phyloP scores from a whole-genome alignment of 495 filamentous ascomycete genomes.

The Melanomma pulvis-pyrius region DNA sequence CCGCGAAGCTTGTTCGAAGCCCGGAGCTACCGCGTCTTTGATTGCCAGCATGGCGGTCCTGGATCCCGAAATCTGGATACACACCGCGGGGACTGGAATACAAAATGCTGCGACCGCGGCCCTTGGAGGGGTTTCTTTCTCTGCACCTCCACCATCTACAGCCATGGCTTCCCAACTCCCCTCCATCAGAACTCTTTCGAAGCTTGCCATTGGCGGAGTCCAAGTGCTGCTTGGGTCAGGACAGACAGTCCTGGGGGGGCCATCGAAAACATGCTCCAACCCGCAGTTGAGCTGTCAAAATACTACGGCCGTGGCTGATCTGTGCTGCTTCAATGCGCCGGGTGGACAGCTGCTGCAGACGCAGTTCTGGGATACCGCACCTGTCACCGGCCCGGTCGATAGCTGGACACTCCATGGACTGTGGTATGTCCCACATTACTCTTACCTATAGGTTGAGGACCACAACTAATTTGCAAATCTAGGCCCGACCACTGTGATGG shows the following conservation, averaged over 20 bases:
- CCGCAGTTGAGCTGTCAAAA: constrained; percentile 63
- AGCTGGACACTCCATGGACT: constrained; percentile 90
- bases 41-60: not conserved
- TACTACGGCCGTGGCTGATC: constrained; percentile 52
- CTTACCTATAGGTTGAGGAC: not conserved
- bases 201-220: constrained; percentile 36
- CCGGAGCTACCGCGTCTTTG: not conserved
- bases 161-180: constrained; percentile 30
- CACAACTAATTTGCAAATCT: not conserved
- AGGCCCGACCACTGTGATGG: constrained; percentile 86
- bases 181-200: constrained; percentile 33
- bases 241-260: constrained; percentile 28
- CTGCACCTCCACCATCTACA: not conserved
- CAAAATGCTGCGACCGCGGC: constrained; percentile 28
- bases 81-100: not conserved
- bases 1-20: constrained; percentile 21
- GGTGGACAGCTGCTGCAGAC: constrained; percentile 79
- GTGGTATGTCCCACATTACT: constrained; percentile 49
- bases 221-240: constrained; percentile 33
- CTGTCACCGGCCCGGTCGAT: constrained; percentile 69
- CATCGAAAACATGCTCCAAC: constrained; percentile 48
- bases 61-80: not conserved
- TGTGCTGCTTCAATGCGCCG: constrained; percentile 77
- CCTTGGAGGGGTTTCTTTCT: not conserved
- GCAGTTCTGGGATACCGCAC: constrained; percentile 83